Evolutionary conservation across 2,329 filamentous ascomycete species (phyloP), one percentile per base, ranked within the genome.

Genomic region (Lachnum nothofagi): DNA sequence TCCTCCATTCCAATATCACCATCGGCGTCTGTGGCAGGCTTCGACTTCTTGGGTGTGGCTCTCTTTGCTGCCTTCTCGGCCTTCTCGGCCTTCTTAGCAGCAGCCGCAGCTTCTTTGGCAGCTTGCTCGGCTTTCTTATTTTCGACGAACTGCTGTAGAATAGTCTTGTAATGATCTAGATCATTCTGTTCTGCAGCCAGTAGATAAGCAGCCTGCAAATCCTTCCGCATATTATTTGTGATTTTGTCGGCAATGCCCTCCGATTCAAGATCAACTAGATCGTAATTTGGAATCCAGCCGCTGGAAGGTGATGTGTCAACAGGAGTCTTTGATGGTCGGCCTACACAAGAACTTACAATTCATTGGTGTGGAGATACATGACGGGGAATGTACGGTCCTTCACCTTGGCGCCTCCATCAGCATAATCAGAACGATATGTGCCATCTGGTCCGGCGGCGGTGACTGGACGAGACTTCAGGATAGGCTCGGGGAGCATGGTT

Each of bases 301-400:
- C 93, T 98, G 60, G 50, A 33, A 50, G 20, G 10, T 52, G 39
- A 52, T 27, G 25, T 41, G 34, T 42, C 59, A 47, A 58, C 54
- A 34, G 31, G 12, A 14, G 23, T n/a, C 16, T 14, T 20, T n/a
- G 16, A 17, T 31, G 33, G 33, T 14, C 27, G 34, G 22, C 17
- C 24, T 25, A 20, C 27, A 16, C 12, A 17, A 14, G 2, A 44
- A 82, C 91, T 81, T 73, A 98, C 93, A 98, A 97, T 76, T 97
- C 91, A 63, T 97, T 96, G 31, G 91, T 95, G 56, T 82, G 77
- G 43, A 97, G 73, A 67, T 95, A 97, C 91, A 97, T 96, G 64
- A 97, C 83, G 4, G 91, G 88, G 66, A 90, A 97, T 24, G 86
- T 90, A 55, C 91, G 81, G 68, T 96, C 90, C 53, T 84, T 80